Base-by-base conservation (phyloP, 768 basidiomycete species). In the Calocera cornea region DNA sequence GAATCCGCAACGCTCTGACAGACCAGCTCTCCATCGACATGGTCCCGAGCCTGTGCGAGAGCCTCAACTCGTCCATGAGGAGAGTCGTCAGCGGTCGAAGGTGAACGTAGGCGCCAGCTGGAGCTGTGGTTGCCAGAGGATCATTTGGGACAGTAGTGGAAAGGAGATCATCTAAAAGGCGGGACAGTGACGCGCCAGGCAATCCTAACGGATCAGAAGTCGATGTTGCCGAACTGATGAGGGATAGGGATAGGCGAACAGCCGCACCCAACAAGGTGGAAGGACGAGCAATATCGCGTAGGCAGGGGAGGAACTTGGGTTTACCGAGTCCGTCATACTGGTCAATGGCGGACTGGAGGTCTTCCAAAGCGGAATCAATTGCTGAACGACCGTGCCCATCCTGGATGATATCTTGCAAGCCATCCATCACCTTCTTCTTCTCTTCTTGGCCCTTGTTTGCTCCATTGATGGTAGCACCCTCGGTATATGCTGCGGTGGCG, bases 401-500 rank as follows among this genome's bases (percentile, higher is more conserved):
- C 1, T 73, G 17, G 17, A 22, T 17, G 0, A 68, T 64, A 12
- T 65, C 69, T 41, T 16, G 16, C 22, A 74, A 64, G 17, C 47
- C 64, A 1, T 67, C 47, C 11, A 69, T 19, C 41, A 72, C 47
- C 34, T 33, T 38, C 34, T 67, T 73, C 66, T 86, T 83, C 73
- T 93, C 90, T 16, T 74, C 75, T 68, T 87, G 84, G 3, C 92
- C 93, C 1, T 81, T 82, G 71, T 79, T 83, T 14, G 86, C 74
- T 0, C 83, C 82, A 72, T 97, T 97, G 22, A 93, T 79, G 65
- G 80, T 82, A 8, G 83, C 81, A 1, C 95, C 93, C 71, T 90
- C 88, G 1, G 91, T 73, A 88, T 90, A 95, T 7, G 86, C 83
- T 0, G 81, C 80, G 73, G 84, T 74, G 19, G 83, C 78, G 19